A percentile compares a stretch with the other conserved stretches of the same genome.
phyloP scores from a whole-genome alignment of 78 protist species.

The Dictyostelium capitatum region DNA sequence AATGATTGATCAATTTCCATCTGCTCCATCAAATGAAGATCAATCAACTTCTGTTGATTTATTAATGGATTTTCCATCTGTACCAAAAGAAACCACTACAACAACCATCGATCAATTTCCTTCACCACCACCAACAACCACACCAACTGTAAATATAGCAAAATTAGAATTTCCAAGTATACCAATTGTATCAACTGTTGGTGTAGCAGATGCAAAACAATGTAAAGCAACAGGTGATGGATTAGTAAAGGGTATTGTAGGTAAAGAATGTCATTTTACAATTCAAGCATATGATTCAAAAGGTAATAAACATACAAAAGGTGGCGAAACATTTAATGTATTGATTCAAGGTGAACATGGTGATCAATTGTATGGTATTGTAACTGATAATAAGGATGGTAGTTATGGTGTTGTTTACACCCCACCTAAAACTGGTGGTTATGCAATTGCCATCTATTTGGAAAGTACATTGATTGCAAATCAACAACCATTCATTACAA shows the following conservation, averaged over 20 bases:
- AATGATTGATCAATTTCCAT: constrained; percentile 61
- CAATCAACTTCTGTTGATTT: neutral
- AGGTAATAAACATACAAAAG: constrained; percentile 33
- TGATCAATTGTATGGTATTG: constrained; percentile 79
- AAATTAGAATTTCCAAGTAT: constrained; percentile 46
- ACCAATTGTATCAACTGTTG: neutral
- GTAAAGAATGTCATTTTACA: constrained; percentile 55
- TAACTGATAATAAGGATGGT: constrained; percentile 69
- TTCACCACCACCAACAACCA: constrained; percentile 21
- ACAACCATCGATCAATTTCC: constrained; percentile 48
- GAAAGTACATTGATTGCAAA: constrained; percentile 36
- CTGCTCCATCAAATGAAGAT: constrained; percentile 22
- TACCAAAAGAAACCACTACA: constrained; percentile 32
- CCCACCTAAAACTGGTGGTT: constrained; percentile 78
- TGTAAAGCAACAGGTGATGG: constrained; percentile 50
- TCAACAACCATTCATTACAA: constrained; percentile 48
- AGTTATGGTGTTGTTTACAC: constrained; percentile 48
- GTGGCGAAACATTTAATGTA: constrained; percentile 83
- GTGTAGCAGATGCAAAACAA: constrained; percentile 4
- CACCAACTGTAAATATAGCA: neutral
- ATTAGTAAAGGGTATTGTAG: constrained; percentile 22
- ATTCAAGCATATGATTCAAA: constrained; percentile 65
- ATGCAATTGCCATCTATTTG: constrained; percentile 77
- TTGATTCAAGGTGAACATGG: constrained; percentile 68
- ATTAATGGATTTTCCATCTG: constrained; percentile 56